phyloP scores from a whole-genome alignment of 805 yeast species.

The Zygosaccharomyces bisporus region DNA sequence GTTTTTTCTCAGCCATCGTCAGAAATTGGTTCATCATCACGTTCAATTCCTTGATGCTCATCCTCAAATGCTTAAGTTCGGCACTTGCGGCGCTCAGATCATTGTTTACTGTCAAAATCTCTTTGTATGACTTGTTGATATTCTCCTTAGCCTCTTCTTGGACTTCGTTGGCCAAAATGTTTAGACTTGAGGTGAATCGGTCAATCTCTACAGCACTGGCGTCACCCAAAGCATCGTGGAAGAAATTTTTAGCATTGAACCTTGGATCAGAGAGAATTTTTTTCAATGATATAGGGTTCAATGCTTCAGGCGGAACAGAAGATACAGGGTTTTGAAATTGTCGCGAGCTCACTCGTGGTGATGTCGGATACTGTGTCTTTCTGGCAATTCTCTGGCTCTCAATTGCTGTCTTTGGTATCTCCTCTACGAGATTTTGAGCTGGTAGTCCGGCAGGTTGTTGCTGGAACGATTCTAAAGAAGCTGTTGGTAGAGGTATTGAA shows the following conservation, averaged over 20 bases:
- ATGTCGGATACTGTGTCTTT: constrained; percentile 1
- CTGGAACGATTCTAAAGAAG: constrained; percentile 4
- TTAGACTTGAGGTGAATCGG: constrained; percentile 55
- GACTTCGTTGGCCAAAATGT: constrained; percentile 46
- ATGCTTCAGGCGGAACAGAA: constrained; percentile 9
- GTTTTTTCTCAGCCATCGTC: constrained; percentile 55
- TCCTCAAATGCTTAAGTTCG: constrained; percentile 60
- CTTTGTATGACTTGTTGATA: constrained; percentile 59
- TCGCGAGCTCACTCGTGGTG: neutral
- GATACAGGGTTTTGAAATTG: neutral
- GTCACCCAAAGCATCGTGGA: constrained; percentile 49
- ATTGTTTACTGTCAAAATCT: constrained; percentile 54
- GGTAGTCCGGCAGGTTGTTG: neutral
- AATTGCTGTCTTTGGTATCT: constrained; percentile 6
- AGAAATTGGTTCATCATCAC: constrained; percentile 57
- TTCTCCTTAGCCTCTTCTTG: constrained; percentile 55
- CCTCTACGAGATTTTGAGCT: neutral
- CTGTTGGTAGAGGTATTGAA: constrained; percentile 29
- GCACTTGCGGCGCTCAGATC: constrained; percentile 61
- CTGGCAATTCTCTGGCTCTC: constrained; percentile 1
- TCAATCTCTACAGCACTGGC: constrained; percentile 73
- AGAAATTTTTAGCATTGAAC: constrained; percentile 48
- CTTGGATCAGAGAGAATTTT: constrained; percentile 38
- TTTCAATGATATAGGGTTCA: constrained; percentile 29
- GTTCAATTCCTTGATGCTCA: constrained; percentile 55